Percentiles rank a stretch among this genome's conserved stretches.
Evolutionary conservation across 768 basidiomycete genomes (phyloP).

Genomic region (Mycena maculata): DNA sequence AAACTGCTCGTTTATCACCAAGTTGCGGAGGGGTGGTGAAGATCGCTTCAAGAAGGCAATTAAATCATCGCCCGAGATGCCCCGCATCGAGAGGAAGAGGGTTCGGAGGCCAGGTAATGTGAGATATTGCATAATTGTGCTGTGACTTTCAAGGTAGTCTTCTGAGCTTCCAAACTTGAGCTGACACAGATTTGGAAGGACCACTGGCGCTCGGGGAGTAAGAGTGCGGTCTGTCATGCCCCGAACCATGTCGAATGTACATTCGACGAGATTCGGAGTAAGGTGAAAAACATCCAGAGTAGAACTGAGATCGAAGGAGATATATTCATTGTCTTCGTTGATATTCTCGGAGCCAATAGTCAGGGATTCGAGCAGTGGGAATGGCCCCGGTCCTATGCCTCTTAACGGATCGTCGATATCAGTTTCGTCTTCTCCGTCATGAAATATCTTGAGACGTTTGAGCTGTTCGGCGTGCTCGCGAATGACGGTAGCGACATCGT

Average conservation of each 20-base stretch:
- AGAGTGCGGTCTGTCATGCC: too few relatives aligned
- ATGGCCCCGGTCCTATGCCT: not conserved
- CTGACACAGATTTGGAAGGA: not conserved
- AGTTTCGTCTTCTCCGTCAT: too few relatives aligned
- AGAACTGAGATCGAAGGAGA: not conserved
- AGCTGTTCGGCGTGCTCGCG: not conserved
- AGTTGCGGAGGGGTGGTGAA: not conserved
- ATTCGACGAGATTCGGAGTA: conserved; percentile 2
- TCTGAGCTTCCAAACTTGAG: not conserved
- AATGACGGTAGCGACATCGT: not conserved
- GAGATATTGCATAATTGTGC: not conserved
- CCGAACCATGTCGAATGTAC: not conserved
- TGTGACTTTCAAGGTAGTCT: not conserved
- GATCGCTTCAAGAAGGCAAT: not conserved
- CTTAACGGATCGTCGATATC: too few relatives aligned
- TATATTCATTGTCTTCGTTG: not conserved
- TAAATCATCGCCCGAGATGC: not conserved
- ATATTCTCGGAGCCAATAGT: too few relatives aligned
- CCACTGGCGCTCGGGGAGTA: not conserved
- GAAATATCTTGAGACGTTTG: not conserved
- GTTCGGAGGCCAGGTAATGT: not conserved
- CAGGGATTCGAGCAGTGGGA: not conserved
- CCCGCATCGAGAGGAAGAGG: not conserved
- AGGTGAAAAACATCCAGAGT: not conserved
- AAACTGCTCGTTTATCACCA: not conserved